These are phyloP conservation scores for Harrya chromipes DNA, from an alignment of 768 basidiomycete species.

Conservation along the genomic window DNA sequence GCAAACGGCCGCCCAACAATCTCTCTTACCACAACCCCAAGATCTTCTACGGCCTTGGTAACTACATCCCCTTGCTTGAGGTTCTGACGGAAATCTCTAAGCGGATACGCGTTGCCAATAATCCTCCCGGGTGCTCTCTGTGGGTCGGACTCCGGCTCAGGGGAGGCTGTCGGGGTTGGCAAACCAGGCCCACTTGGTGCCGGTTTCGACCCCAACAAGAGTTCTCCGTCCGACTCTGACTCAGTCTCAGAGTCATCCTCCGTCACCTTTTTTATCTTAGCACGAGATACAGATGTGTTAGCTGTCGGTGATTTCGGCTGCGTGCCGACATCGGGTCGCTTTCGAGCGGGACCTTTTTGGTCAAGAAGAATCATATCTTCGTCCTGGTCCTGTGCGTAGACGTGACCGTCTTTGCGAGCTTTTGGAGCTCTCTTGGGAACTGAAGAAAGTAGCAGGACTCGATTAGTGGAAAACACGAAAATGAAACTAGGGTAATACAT, in stretches of 20 bases:
- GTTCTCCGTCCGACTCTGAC: slow-evolving; percentile 40
- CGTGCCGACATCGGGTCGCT: slow-evolving; percentile 13
- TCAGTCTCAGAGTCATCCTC: slow-evolving; percentile 54
- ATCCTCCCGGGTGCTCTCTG: slow-evolving; percentile 68
- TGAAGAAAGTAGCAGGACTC: slow-evolving; percentile 25
- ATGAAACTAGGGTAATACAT: slow-evolving; percentile 10
- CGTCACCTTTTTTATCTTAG: slow-evolving; percentile 15
- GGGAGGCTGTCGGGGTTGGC: slow-evolving; percentile 55
- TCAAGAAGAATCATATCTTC: slow-evolving; percentile 60
- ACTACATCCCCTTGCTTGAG: slow-evolving; percentile 74
- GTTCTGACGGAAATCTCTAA: slow-evolving; percentile 74
- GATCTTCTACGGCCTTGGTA: slow-evolving; percentile 80
- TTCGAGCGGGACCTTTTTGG: slow-evolving; percentile 22
- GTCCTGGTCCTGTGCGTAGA: slow-evolving; percentile 58
- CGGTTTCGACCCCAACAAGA: slow-evolving; percentile 14
- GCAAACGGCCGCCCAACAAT: slow-evolving; percentile 72
- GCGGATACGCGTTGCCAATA: slow-evolving; percentile 68
- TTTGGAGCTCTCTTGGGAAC: slow-evolving; percentile 61
- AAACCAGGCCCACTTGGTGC: slow-evolving; percentile 24
- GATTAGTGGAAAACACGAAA: neutral
- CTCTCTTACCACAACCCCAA: slow-evolving; percentile 67
- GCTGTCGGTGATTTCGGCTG: slow-evolving; percentile 5
- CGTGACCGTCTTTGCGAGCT: slow-evolving; percentile 60
- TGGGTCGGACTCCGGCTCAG: slow-evolving; percentile 43
- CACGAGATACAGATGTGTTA: slow-evolving; percentile 1